phyloP scores from a whole-genome alignment of 106 monocot genomes.

The Dendrobium huoshanense region DNA sequence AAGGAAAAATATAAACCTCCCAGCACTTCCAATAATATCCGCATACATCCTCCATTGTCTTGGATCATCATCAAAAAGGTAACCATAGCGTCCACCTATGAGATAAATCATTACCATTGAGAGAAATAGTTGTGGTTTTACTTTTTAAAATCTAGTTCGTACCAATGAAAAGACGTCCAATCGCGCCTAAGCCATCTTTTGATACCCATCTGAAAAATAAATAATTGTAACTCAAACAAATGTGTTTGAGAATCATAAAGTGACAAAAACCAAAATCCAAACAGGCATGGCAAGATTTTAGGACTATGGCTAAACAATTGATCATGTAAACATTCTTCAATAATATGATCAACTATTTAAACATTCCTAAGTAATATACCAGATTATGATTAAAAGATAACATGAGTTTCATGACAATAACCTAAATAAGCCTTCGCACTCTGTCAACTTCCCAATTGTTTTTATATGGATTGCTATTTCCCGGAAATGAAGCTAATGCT shows the following conservation, averaged over 20 bases:
- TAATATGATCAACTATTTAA: no score
- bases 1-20: conserved; percentile 48
- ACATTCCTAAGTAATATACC: no score
- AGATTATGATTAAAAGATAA: no score
- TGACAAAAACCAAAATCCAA: no score
- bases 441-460: neutral
- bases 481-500: neutral
- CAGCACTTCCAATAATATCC: conserved; percentile 95
- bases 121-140: neutral
- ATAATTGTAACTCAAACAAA: neutral
- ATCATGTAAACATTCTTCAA: no score
- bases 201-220: conserved; percentile 74
- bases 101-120: conserved; percentile 5
- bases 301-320: no score
- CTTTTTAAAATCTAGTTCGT: conserved; percentile 6
- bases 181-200: conserved; percentile 94
- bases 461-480: neutral
- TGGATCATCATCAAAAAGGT: conserved; percentile 93
- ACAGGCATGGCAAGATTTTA: no score
- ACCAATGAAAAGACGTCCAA: conserved; percentile 94
- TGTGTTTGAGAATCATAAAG: no score
- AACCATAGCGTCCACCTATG: conserved; percentile 86
- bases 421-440: neutral
- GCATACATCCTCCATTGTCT: conserved; percentile 99
- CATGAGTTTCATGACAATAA: no score